Evolutionary conservation across 768 basidiomycete species (phyloP), one percentile per base, ranked within the genome.

Genomic region (Sporobolomyces roseus): DNA sequence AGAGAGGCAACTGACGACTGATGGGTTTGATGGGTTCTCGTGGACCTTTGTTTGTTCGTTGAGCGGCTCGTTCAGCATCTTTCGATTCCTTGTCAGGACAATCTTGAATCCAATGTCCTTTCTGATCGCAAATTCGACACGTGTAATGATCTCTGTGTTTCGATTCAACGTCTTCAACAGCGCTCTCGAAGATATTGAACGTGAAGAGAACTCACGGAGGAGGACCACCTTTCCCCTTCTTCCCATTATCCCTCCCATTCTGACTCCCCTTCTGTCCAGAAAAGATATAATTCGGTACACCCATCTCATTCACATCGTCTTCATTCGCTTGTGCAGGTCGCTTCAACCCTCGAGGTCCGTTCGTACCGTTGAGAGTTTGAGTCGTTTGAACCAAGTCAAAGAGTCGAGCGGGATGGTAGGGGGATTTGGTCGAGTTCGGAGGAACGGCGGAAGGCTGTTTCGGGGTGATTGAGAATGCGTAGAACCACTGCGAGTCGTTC

Each of bases 401-500:
- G 68, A 58, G 32, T 68, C 74, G 36, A 65, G 35, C 19, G 54
- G 66, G 14, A 74, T 73, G 46, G 71, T 75, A 65, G 45, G 75
- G 77, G 19, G 68, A 70, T 29, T 77, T 81, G 0, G 89, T 89
- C 1, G 82, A 79, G 75, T 91, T 90, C 1, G 82, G 75, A 21
- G 89, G 88, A 6, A 66, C 43, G 9, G 74, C 7, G 75, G 82
- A 25, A 81, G 77, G 45, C 36, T 71, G 19, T 77, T 74, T 12
- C 3, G 90, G 86, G 0, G 84, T 79, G 59, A 99, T 89, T 30
- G 85, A 87, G 79, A 97, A 98, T 3, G 96, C 96, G 79, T 99
- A 99, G 80, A 96, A 97, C 88, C 91, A 97, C 93, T 97, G 73
- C 9, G 38, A 41, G 9, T 9, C 10, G 38, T 46, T 46, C 12